Evolutionary conservation across 441 rosid species (phyloP), one percentile per base, ranked within the genome.

Genomic region (Erodium trifolium): DNA sequence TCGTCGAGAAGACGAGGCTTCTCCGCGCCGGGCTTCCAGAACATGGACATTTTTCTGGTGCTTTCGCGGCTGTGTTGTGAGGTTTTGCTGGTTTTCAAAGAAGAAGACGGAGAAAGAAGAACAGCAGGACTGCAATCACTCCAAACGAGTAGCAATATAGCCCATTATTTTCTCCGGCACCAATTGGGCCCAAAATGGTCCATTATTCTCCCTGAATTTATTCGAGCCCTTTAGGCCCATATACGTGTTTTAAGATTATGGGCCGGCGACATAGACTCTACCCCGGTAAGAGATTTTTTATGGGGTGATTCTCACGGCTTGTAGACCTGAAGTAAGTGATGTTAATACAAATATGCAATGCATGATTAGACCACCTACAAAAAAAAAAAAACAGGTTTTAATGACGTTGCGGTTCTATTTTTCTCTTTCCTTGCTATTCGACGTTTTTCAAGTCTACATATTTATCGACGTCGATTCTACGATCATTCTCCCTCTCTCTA

Each of bases 11-110:
- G 79, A 43, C 87, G 88, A 16, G 98, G 97, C 73, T 87, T 87
- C 83, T 92, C 93, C 5, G 89, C 69, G 29, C 97, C 98, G 4
- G 98, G 97, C 77, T 92, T 92, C 99, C 98, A 94, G 72, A 91
- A 92, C 73, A 80, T 87, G 70, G 97, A 77, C 92, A 88, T 86
- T 65, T 67, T 29, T 53, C 53, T 3, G 35, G 60, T 43, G 53
- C 14, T 11, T 23, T 62, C 13, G 72, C 62, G 19, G 62, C 62
- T 55, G 14, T 47, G 53, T 16, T n/a, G 16, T 16, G 62, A 16
- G 45, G 45, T 41, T 41, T 41, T 41, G 45, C 45, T 41, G 62
- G 62, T 55, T 55, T 55, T 55, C 14, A 7, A 8, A 13, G 62
- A 4, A 53, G 59, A 53, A 53, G 19, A 37, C 1, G 27, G 2